Percentiles rank a stretch among this genome's conserved stretches.
Conservation (phyloP, 805 yeast species). For the Nakazawaea wyomingensis region DNA sequence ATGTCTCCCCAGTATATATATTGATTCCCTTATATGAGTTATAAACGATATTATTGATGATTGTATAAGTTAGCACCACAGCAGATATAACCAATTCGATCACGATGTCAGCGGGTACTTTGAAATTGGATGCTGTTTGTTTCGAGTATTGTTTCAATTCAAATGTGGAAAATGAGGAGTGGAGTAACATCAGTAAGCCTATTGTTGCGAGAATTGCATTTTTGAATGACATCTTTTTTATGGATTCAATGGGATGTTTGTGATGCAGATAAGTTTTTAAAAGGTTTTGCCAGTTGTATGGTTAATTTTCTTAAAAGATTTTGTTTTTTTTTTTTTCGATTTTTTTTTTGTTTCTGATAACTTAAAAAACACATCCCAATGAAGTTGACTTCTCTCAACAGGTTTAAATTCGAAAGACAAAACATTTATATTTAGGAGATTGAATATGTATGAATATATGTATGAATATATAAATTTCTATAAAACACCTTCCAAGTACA, state of each 20-base stretch:
- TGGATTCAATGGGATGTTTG: background rate
- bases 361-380: no score
- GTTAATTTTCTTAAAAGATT: no score
- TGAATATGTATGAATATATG: background rate
- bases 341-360: no score
- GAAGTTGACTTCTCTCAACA: no score
- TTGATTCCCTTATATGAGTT: constrained; percentile 1
- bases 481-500: constrained; percentile 14
- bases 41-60: background rate
- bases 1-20: background rate
- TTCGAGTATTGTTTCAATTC: constrained; percentile 7
- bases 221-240: background rate
- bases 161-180: constrained; percentile 4
- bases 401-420: no score
- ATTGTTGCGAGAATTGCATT: background rate
- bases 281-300: background rate
- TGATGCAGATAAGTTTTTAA: background rate
- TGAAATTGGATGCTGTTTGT: background rate
- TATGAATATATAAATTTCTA: background rate
- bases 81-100: constrained; percentile 2
- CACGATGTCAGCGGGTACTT: constrained; percentile 7
- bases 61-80: background rate
- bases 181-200: constrained; percentile 1
- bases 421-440: background rate
- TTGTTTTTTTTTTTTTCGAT: no score